Conservation (phyloP, 495 filamentous ascomycete species). For the Massariosphaeria phaeospora region DNA sequence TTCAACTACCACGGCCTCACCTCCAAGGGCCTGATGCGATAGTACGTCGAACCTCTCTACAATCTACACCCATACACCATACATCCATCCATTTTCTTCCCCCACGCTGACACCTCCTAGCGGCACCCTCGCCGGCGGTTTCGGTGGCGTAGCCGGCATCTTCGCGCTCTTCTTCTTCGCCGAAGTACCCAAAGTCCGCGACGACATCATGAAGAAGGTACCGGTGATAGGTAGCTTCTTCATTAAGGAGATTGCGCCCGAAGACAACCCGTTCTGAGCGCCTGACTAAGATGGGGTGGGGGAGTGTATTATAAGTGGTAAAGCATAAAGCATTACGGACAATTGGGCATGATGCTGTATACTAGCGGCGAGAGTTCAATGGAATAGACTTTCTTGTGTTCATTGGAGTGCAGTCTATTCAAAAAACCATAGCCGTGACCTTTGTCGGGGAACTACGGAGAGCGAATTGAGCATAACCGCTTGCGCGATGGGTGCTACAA, state of each 20-base stretch:
- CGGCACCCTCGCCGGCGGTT: slow-evolving; percentile 50
- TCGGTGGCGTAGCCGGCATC: slow-evolving; percentile 57
- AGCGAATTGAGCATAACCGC: neutral
- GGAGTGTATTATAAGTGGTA: slow-evolving; percentile 18
- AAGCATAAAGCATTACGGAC: neutral
- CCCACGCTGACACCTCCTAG: slow-evolving; percentile 38
- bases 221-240: slow-evolving; percentile 58
- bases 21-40: slow-evolving; percentile 42
- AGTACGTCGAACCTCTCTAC: slow-evolving; percentile 45
- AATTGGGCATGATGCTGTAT: slow-evolving; percentile 3
- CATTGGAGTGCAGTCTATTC: no score
- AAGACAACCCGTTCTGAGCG: slow-evolving; percentile 54
- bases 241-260: slow-evolving; percentile 54
- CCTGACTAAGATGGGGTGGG: neutral
- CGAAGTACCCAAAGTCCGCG: slow-evolving; percentile 62
- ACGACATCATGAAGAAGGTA: slow-evolving; percentile 58
- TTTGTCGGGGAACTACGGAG: neutral
- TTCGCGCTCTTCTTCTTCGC: slow-evolving; percentile 68
- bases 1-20: slow-evolving; percentile 51
- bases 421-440: no score
- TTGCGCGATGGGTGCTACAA: no score
- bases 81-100: no score
- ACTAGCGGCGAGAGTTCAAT: neutral
- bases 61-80: neutral
- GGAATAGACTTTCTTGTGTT: slow-evolving; percentile 24